Conservation (phyloP, 352 stramenopile genomes). For the Phytophthora tubulina region DNA sequence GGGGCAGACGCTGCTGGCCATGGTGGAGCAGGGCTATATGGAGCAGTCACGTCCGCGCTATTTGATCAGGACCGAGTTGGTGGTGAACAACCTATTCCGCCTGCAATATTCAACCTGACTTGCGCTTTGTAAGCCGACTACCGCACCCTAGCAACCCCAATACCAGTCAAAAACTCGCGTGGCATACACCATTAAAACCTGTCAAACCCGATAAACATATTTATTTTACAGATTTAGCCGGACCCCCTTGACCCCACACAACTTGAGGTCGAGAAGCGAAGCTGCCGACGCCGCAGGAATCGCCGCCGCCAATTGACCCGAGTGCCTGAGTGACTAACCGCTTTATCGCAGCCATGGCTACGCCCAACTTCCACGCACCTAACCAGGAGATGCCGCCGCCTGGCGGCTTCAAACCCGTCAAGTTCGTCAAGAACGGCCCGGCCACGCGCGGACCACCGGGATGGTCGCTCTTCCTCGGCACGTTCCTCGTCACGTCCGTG, state of each 20-base stretch:
- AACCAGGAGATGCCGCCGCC: slow-evolving; percentile 89
- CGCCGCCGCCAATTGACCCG: not conserved
- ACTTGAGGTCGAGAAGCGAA: slow-evolving; percentile 38
- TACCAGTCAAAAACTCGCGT: slow-evolving; percentile 27
- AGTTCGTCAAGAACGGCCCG: slow-evolving; percentile 73
- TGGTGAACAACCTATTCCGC: slow-evolving; percentile 44
- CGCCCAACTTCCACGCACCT: slow-evolving; percentile 75
- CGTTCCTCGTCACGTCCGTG: slow-evolving; percentile 75
- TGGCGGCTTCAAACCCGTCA: slow-evolving; percentile 79
- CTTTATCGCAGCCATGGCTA: slow-evolving; percentile 63
- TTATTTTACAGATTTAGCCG: not conserved
- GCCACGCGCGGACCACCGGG: slow-evolving; percentile 76
- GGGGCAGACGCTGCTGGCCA: slow-evolving; percentile 85
- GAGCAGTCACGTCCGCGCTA: not conserved
- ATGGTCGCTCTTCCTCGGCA: slow-evolving; percentile 82
- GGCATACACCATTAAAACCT: slow-evolving; percentile 1
- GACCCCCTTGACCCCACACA: slow-evolving; percentile 31
- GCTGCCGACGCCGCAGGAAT: slow-evolving; percentile 10
- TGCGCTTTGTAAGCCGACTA: slow-evolving; percentile 6
- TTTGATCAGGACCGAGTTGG: slow-evolving; percentile 31
- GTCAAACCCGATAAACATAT: not conserved
- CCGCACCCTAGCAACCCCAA: slow-evolving; percentile 7
- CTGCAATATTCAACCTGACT: slow-evolving; percentile 1
- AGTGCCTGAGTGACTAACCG: slow-evolving; percentile 7
- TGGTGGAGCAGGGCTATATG: slow-evolving; percentile 28